phyloP scores from a whole-genome alignment of 495 filamentous ascomycete genomes.

The Tricharina praecox region DNA sequence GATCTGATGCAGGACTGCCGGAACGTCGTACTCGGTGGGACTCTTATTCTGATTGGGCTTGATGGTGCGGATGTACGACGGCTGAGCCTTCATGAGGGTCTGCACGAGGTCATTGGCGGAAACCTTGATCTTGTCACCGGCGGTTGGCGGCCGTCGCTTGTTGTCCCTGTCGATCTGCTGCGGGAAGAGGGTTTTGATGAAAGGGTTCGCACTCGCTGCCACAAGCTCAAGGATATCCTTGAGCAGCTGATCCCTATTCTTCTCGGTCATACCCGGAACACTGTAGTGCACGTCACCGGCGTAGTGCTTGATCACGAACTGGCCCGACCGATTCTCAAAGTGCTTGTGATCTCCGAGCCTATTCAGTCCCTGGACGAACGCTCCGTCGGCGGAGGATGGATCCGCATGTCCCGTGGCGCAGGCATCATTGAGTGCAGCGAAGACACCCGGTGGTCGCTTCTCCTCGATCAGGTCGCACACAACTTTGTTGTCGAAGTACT shows the following conservation, averaged over 20 bases:
- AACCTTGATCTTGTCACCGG: conserved; percentile 89
- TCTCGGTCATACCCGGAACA: conserved; percentile 94
- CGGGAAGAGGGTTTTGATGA: conserved; percentile 78
- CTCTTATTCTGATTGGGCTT: conserved; percentile 99
- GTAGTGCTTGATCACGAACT: conserved; percentile 98
- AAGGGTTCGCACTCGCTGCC: conserved; percentile 63
- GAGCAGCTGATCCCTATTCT: conserved; percentile 95
- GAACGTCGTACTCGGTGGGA: conserved; percentile 71
- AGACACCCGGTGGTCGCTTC: conserved; percentile 77
- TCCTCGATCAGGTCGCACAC: conserved; percentile 97
- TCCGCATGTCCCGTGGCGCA: conserved; percentile 95
- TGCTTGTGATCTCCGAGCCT: conserved; percentile 74
- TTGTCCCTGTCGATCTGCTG: conserved; percentile 91
- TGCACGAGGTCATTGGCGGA: conserved; percentile 93
- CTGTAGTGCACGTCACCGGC: conserved; percentile 95
- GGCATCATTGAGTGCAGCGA: conserved; percentile 91
- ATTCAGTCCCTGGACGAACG: conserved; percentile 83
- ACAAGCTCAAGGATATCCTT: conserved; percentile 88
- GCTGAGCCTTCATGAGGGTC: conserved; percentile 90
- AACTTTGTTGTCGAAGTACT: conserved; percentile 98
- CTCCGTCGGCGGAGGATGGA: conserved; percentile 80
- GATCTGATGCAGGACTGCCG: conserved; percentile 94
- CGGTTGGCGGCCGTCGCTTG: conserved; percentile 80
- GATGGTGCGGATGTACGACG: conserved; percentile 96
- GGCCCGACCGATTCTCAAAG: conserved; percentile 80